Evolutionary conservation across 2,329 filamentous ascomycete species (phyloP).

Genomic region (Scytalidium sp.): DNA sequence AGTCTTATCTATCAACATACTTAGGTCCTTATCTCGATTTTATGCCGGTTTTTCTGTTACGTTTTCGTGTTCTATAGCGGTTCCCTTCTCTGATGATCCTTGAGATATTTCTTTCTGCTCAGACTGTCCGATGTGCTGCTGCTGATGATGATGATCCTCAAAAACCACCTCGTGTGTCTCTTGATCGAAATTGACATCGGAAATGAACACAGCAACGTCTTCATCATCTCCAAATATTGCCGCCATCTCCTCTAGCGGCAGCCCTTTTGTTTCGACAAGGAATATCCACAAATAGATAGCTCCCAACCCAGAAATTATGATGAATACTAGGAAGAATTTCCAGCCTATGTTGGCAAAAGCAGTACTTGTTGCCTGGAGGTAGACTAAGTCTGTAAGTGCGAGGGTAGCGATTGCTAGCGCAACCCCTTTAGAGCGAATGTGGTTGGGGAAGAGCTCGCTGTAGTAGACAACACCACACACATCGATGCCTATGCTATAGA

Average conservation of each 20-base stretch:
- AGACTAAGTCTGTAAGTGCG: constrained; percentile 1
- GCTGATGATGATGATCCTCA: too few relatives aligned
- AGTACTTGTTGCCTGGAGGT: constrained; percentile 3
- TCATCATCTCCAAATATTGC: constrained; percentile 8
- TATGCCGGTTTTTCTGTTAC: too few relatives aligned
- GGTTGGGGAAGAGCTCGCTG: constrained; percentile 3
- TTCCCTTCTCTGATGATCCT: too few relatives aligned
- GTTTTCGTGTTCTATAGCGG: too few relatives aligned
- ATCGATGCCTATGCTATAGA: too few relatives aligned
- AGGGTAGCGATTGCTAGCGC: constrained; percentile 3
- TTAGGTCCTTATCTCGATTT: too few relatives aligned
- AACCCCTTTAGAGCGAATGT: constrained; percentile 6
- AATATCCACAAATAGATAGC: constrained; percentile 56
- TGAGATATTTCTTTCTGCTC: too few relatives aligned
- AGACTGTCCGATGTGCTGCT: too few relatives aligned
- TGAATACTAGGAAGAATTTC: constrained; percentile 11
- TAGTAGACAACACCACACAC: too few relatives aligned
- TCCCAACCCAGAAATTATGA: constrained; percentile 1
- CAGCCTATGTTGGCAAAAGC: constrained; percentile 16
- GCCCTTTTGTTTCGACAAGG: constrained; percentile 60
- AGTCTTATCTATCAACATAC: too few relatives aligned
- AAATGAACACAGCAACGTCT: constrained; percentile 1
- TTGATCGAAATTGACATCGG: background rate
- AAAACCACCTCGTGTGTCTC: background rate
- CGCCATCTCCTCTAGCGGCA: constrained; percentile 62